A percentile compares a stretch with the other conserved stretches of the same genome.
These are phyloP conservation scores for Punica granatum DNA, from an alignment of 345 rosid species.

Conservation along the genomic window DNA sequence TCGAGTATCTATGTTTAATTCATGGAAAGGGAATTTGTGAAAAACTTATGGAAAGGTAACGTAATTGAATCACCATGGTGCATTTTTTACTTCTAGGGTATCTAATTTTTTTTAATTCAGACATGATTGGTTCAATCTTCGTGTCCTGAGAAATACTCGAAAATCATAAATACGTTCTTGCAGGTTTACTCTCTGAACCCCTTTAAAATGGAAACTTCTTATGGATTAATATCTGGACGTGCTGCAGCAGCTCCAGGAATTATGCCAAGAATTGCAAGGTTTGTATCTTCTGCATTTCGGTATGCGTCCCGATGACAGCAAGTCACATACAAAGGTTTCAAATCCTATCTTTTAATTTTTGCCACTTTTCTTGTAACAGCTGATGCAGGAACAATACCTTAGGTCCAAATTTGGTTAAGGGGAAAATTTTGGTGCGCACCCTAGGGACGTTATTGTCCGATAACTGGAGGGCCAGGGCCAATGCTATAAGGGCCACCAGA, in stretches of 20 bases:
- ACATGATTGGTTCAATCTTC: too few species aligned
- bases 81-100: too few species aligned
- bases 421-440: slow-evolving; percentile 39
- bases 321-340: neutral
- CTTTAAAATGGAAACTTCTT: slow-evolving; percentile 22
- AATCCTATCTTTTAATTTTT: neutral
- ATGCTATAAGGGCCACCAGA: slow-evolving; percentile 23
- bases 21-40: too few species aligned
- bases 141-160: too few species aligned
- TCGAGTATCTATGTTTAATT: neutral
- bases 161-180: neutral
- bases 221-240: slow-evolving; percentile 27
- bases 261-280: slow-evolving; percentile 38
- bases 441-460: slow-evolving; percentile 17
- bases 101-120: too few species aligned
- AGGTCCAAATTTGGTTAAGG: slow-evolving; percentile 30
- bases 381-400: slow-evolving; percentile 39
- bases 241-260: slow-evolving; percentile 44
- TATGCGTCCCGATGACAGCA: neutral
- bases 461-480: slow-evolving; percentile 18
- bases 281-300: neutral
- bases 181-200: slow-evolving; percentile 41
- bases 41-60: too few species aligned
- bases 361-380: slow-evolving; percentile 16
- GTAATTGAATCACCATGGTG: too few species aligned